These are phyloP conservation scores for Auriscalpium vulgare DNA, from an alignment of 768 basidiomycete genomes.

Conservation along the genomic window DNA sequence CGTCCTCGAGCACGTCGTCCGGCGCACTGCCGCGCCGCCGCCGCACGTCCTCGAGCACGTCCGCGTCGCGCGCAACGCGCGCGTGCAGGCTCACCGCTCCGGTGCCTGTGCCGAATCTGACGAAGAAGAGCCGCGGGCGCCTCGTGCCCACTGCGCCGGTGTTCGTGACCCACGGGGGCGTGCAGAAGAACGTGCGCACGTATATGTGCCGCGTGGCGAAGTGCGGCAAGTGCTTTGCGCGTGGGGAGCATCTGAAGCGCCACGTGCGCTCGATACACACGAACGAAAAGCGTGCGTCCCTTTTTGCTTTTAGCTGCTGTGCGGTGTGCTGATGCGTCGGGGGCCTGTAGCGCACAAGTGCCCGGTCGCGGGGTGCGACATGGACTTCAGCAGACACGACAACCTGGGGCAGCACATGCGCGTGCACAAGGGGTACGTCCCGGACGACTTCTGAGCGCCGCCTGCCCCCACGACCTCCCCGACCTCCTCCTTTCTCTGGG, in stretches of 20 bases:
- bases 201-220: conserved; percentile 75
- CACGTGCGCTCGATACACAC: conserved; percentile 87
- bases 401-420: conserved; percentile 87
- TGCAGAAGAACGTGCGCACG: conserved; percentile 24
- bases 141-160: conserved; percentile 52
- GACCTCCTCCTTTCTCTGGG: no score
- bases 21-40: conserved; percentile 1
- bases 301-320: conserved; percentile 4
- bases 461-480: no score
- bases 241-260: conserved; percentile 86
- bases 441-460: conserved; percentile 5
- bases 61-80: conserved; percentile 8
- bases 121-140: conserved; percentile 74
- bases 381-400: conserved; percentile 82
- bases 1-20: neutral
- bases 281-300: conserved; percentile 78
- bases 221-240: conserved; percentile 82
- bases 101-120: conserved; percentile 67
- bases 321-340: conserved; percentile 11
- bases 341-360: conserved; percentile 62
- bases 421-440: conserved; percentile 45
- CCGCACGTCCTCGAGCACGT: conserved; percentile 10
- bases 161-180: conserved; percentile 18
- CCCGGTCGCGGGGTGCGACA: conserved; percentile 70
- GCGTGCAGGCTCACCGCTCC: conserved; percentile 39